Evolutionary conservation across 2,329 filamentous ascomycete genomes (phyloP).

Genomic region (Herpomyces periplanetae): DNA sequence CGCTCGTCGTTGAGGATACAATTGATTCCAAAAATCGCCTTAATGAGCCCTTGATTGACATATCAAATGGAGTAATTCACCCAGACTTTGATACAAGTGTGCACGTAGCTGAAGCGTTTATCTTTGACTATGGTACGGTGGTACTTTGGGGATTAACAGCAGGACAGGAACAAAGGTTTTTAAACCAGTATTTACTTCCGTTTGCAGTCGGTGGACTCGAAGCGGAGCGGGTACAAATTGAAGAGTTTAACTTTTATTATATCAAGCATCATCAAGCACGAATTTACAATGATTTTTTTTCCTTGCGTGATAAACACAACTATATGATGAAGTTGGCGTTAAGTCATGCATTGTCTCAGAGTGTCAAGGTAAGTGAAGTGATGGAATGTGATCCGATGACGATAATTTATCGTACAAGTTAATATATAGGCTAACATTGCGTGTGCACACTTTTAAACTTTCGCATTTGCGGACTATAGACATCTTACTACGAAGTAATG

Average conservation of each 20-base stretch:
- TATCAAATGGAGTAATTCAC: constrained; percentile 5
- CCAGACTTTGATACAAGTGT: constrained; percentile 52
- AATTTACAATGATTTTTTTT: constrained; percentile 98
- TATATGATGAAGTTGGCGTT: constrained; percentile 96
- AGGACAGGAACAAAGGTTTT: constrained; percentile 52
- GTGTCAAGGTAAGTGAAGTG: constrained; percentile 26
- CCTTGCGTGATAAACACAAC: constrained; percentile 58
- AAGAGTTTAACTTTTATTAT: constrained; percentile 98
- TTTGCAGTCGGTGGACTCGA: constrained; percentile 71
- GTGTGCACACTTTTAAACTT: not conserved
- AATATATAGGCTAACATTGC: constrained; percentile 2
- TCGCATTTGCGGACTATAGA: constrained; percentile 12
- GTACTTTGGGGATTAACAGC: constrained; percentile 94
- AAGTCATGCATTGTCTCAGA: constrained; percentile 73
- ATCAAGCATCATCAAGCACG: constrained; percentile 85
- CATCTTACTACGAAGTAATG: constrained; percentile 75
- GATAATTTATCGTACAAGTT: constrained; percentile 2
- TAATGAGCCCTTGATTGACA: constrained; percentile 5
- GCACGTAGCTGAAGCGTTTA: constrained; percentile 68
- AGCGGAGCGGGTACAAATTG: constrained; percentile 60
- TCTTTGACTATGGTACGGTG: constrained; percentile 88
- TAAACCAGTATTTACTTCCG: constrained; percentile 72
- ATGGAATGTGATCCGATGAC: constrained; percentile 1
- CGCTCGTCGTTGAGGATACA: too few relatives aligned
- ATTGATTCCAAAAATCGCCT: too few relatives aligned